Conservation (phyloP, 208 protist species). For the Leishmania tropica region DNA sequence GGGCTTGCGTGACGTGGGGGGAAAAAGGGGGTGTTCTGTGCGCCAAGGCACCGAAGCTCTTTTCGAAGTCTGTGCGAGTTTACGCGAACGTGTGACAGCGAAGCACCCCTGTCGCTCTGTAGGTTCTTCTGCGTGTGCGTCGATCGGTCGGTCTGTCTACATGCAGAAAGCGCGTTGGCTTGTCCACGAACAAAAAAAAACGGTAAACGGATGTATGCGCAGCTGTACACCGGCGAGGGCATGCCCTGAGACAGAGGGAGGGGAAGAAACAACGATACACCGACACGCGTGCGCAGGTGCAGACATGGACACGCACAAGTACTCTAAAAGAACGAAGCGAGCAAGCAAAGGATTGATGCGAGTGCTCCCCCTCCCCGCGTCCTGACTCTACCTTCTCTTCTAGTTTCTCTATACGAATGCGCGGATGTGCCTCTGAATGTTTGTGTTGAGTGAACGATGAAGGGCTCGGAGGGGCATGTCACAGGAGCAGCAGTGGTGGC, state of each 20-base stretch:
- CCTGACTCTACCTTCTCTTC: not conserved
- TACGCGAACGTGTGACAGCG: not conserved
- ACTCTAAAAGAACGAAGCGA: not conserved
- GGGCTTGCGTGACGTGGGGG: not conserved
- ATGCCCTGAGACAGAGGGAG: not conserved
- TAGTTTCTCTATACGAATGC: not conserved
- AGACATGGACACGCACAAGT: not conserved
- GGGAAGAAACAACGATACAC: not conserved
- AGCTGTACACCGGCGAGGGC: not conserved
- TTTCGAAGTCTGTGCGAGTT: not conserved
- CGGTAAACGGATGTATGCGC: not conserved
- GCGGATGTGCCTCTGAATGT: not conserved
- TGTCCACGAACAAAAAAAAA: not conserved
- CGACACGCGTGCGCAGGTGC: not conserved
- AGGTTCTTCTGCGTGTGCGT: not conserved
- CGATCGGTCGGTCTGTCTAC: not conserved
- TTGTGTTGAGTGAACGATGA: not conserved
- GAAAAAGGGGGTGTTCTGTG: not conserved
- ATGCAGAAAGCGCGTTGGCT: not conserved
- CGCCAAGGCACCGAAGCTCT: not conserved
- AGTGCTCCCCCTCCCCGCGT: not conserved
- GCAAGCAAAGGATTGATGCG: not conserved
- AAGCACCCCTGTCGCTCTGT: not conserved
- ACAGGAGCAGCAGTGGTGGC: not conserved
- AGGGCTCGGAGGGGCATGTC: not conserved